Percentiles rank a stretch among this genome's conserved stretches.
phyloP scores from a whole-genome alignment of 2,329 filamentous ascomycete genomes.

The Neofusicoccum kwambonambiense region DNA sequence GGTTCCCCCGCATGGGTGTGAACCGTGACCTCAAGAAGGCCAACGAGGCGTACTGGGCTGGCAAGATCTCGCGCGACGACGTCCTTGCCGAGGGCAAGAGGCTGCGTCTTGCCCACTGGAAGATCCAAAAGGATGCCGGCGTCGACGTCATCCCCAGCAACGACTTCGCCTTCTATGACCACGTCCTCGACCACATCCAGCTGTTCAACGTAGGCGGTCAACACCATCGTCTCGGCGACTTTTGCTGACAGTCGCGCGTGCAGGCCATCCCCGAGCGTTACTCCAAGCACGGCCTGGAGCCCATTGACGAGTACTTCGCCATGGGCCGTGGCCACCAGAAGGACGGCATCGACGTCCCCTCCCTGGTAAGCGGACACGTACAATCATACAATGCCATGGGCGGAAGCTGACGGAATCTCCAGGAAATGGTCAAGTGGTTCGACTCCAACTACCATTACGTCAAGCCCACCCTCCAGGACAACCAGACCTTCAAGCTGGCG shows the following conservation, averaged over 20 bases:
- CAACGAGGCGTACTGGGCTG: constrained; percentile 96
- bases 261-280: constrained; percentile 92
- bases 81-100: constrained; percentile 95
- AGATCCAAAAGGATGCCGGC: constrained; percentile 98
- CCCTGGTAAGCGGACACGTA: constrained; percentile 54
- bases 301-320: constrained; percentile 97
- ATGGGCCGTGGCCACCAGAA: constrained; percentile 99
- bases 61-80: constrained; percentile 88
- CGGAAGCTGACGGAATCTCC: constrained; percentile 28
- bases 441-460: constrained; percentile 99
- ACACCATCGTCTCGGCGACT: constrained; percentile 4
- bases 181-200: constrained; percentile 96
- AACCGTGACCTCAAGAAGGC: constrained; percentile 99
- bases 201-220: constrained; percentile 78
- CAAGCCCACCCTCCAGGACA: constrained; percentile 96
- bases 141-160: constrained; percentile 98
- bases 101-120: constrained; percentile 95
- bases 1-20: constrained; percentile 98
- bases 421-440: constrained; percentile 99
- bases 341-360: constrained; percentile 87
- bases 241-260: constrained; percentile 24
- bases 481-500: constrained; percentile 90
- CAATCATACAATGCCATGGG: neutral
- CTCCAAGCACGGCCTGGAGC: constrained; percentile 81
- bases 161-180: constrained; percentile 98